Conservation (phyloP, 208 protist genomes). For the Leptomonas pyrrhocoris region DNA sequence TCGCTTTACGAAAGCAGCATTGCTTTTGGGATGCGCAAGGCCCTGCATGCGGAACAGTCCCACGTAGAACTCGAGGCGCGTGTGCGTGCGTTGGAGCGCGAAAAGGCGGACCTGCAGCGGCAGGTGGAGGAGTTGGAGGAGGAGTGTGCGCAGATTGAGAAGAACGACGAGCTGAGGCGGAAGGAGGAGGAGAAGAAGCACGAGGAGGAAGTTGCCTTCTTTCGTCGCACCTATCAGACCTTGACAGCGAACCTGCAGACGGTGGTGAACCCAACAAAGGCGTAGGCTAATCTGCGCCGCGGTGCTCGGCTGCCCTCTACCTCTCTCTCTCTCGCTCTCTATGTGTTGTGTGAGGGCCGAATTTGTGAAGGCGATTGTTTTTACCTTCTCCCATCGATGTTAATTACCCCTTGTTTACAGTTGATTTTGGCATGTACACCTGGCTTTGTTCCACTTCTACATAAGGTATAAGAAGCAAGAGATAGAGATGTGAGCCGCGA, state of each 20-base stretch:
- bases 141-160: conserved; percentile 85
- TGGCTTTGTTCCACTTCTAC: too few species aligned
- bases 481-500: too few species aligned
- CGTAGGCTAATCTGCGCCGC: conserved; percentile 17
- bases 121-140: conserved; percentile 82
- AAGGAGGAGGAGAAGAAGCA: conserved; percentile 95
- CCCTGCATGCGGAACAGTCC: conserved; percentile 96
- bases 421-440: too few species aligned
- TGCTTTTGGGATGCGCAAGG: conserved; percentile 98
- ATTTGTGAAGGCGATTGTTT: too few species aligned
- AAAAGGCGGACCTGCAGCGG: conserved; percentile 94
- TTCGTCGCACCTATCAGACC: conserved; percentile 95
- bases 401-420: too few species aligned
- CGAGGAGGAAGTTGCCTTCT: conserved; percentile 96
- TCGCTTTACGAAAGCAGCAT: conserved; percentile 84
- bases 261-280: conserved; percentile 85
- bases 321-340: too few species aligned
- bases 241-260: conserved; percentile 94
- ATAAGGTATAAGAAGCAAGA: too few species aligned
- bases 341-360: too few species aligned
- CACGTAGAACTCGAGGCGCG: conserved; percentile 95
- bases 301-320: too few species aligned
- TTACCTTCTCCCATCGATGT: too few species aligned
- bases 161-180: conserved; percentile 91
- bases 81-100: conserved; percentile 91